Base-by-base conservation (phyloP, 768 basidiomycete species). In the Mycena latifolia region DNA sequence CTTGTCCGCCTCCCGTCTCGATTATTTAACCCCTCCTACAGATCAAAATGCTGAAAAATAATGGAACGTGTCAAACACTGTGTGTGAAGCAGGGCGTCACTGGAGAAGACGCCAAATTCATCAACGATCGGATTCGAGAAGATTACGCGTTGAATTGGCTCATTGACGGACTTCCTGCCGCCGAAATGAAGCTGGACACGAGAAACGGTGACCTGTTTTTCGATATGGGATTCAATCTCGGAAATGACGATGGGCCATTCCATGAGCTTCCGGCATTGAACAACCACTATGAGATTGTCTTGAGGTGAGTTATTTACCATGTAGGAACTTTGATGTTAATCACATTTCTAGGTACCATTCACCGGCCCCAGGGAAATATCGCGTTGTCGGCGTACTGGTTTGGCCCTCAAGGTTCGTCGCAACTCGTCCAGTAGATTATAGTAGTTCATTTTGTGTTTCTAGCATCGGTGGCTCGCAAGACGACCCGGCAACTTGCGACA, bases 61-160 rank as follows among this genome's bases (percentile, higher is more conserved):
- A 90, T 73, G 82, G 77, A 46, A 90, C 92, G 2, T 99, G 97
- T 77, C 85, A 87, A 70, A 84, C 83, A 2, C 86, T 98, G 10
- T 98, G 97, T 77, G 80, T 78, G 46, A 75, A 81, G 31, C 68
- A 72, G 7, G 78, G 82, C 27, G 84, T 98, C 20, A 84, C 89
- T 0, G 81, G 79, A 18, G 88, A 92, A 65, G 91, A 96, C 65
- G 91, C 92, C 14, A 90, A 87, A 72, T 98, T 98, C 77, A 91
- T 98, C 74, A 96, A 97, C 70, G 89, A 93, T 61, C 91, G 95
- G 55, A 95, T 98, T 75, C 85, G 86, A 47, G 96, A 98, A 76
- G 93, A 95, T 73, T 98, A 98, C 73, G 93, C 94, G 2, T 81
- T 98, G 59, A 98, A 98, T 73, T 97, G 96, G 92, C 89, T 98